Evolutionary conservation across 768 basidiomycete genomes (phyloP).

Genomic region (Rickenella mellea): DNA sequence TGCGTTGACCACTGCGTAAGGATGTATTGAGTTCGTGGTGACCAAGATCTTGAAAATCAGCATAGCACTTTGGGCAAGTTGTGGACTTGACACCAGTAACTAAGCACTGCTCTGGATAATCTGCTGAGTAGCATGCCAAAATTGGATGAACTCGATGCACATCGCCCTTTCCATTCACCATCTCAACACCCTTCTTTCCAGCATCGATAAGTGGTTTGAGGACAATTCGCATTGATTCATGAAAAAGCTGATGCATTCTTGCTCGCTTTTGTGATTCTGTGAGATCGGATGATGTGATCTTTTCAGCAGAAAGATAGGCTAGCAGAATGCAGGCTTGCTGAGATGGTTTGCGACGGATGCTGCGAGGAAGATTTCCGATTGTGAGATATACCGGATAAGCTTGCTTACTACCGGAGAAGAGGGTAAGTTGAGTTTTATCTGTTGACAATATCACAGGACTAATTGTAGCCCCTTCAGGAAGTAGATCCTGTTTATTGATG

Average conservation of each 20-base stretch:
- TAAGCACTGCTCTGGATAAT: constrained; percentile 14
- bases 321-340: constrained; percentile 12
- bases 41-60: constrained; percentile 7
- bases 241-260: constrained; percentile 23
- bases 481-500: neutral
- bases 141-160: constrained; percentile 25
- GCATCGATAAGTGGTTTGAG: constrained; percentile 19
- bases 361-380: constrained; percentile 20
- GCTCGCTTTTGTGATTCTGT: constrained; percentile 11
- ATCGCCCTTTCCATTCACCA: constrained; percentile 26
- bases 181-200: constrained; percentile 19
- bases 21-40: neutral
- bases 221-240: constrained; percentile 22
- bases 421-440: constrained; percentile 21
- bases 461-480: constrained; percentile 12
- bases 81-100: constrained; percentile 11
- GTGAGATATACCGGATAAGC: constrained; percentile 24
- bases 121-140: constrained; percentile 14
- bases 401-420: constrained; percentile 16
- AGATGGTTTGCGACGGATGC: constrained; percentile 11
- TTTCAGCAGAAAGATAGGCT: constrained; percentile 18
- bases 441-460: constrained; percentile 19
- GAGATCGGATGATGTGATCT: constrained; percentile 11
- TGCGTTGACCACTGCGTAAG: neutral
- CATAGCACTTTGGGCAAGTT: constrained; percentile 12